Base-by-base conservation (phyloP, 805 yeast species). In the Candida bentonensis region DNA sequence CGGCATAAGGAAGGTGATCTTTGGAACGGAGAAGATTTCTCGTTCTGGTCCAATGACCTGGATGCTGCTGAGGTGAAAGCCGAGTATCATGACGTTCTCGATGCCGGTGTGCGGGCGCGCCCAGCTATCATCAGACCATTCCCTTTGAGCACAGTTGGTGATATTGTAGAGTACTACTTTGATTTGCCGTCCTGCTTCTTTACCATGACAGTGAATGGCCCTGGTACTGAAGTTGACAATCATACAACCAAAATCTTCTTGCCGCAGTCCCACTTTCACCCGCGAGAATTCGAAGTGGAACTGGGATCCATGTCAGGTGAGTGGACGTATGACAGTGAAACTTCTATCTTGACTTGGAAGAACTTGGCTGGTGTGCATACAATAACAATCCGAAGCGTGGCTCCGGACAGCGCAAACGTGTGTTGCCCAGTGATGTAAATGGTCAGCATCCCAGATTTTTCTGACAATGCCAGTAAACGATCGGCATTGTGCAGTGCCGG, bases 11-110 rank as follows among this genome's bases (percentile, higher is more conserved):
- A 83, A 81, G 96, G 96, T 0, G 96, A 88, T 57, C 61, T 72
- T 23, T 88, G 96, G 95, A 88, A 88, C 56, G 75, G 82, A 51
- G 96, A 88, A 57, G 96, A 88, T 59, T 82, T 88, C 54, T 82
- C 95, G 0, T 73, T 88, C 46, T 85, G 80, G 79, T 79, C 44
- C 2, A 39, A 21, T 3, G 41, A 47, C 20, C 52, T 52, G 2
- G 25, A 51, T 21, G 41, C 22, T 21, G 28, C n/a, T 27, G 22
- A 41, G 4, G 26, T 15, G 15, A 4, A 23, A 21, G 17, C 23
- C 21, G 36, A n/a, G 15, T 42, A 42, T 22, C 41, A 39, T 15
- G 26, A 39, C n/a, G 41, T 39, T 4, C 23, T 23, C 15, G 34
- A 23, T 11, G 69, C 68, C 41, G 92, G 92, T 1, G 70, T 78